A percentile compares a stretch with the other conserved stretches of the same genome.
Conservation (phyloP, 2,329 filamentous ascomycete species). For the Fusarium secorum region DNA sequence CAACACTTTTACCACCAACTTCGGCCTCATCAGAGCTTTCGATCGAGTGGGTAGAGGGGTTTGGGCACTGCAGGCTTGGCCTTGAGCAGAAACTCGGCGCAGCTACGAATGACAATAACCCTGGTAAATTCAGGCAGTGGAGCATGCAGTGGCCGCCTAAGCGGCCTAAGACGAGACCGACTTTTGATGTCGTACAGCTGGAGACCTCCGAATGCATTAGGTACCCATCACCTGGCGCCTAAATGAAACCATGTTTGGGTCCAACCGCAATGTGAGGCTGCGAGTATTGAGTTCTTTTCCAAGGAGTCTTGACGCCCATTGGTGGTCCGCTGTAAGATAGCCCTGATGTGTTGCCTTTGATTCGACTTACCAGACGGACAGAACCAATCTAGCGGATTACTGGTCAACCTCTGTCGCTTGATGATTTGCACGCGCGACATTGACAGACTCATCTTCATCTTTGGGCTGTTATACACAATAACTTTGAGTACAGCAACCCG, state of each 20-base stretch:
- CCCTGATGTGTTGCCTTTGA: conserved; percentile 23
- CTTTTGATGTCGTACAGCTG: conserved; percentile 33
- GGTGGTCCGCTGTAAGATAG: conserved; percentile 13
- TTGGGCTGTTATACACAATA: conserved; percentile 9
- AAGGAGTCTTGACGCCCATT: conserved; percentile 20
- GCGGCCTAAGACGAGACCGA: conserved; percentile 37
- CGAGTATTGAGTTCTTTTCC: conserved; percentile 27
- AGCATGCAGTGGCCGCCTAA: conserved; percentile 28
- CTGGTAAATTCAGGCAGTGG: conserved; percentile 28
- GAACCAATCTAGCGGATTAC: conserved; percentile 11
- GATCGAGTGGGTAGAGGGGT: conserved; percentile 15
- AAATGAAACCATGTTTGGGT: conserved; percentile 16
- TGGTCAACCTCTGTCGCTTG: conserved; percentile 8
- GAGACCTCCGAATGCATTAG: conserved; percentile 24
- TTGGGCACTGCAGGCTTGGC: conserved; percentile 20
- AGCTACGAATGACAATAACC: conserved; percentile 21
- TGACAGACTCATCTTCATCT: conserved; percentile 2
- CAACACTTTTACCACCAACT: conserved; percentile 28
- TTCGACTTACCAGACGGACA: not conserved
- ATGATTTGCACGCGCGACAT: conserved; percentile 12
- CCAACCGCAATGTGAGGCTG: conserved; percentile 39
- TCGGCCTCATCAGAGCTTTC: conserved; percentile 18
- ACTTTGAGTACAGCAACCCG: conserved; percentile 1
- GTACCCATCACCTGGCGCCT: conserved; percentile 34
- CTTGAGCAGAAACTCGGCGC: conserved; percentile 24